Evolutionary conservation across 2,329 filamentous ascomycete species (phyloP).

Genomic region (Meredithiella fracta): DNA sequence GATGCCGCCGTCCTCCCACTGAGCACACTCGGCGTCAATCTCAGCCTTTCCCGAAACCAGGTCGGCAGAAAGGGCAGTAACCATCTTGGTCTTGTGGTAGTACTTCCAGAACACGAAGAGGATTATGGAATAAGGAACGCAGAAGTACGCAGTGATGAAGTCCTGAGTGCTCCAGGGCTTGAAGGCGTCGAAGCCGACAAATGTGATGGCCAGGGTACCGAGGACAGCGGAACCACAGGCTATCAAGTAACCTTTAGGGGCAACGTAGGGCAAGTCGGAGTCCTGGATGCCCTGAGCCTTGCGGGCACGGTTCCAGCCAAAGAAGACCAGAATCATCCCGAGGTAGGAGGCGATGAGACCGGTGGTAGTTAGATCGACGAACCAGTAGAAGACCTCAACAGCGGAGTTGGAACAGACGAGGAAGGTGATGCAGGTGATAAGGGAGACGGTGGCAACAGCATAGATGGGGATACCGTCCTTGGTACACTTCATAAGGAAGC

Average conservation of each 20-base stretch:
- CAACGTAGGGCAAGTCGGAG: slow-evolving; percentile 33
- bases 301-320: slow-evolving; percentile 35
- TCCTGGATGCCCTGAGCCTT: slow-evolving; percentile 33
- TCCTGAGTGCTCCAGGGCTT: slow-evolving; percentile 29
- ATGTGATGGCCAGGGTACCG: slow-evolving; percentile 32
- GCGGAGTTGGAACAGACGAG: slow-evolving; percentile 33
- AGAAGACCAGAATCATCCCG: slow-evolving; percentile 31
- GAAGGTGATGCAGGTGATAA: slow-evolving; percentile 37
- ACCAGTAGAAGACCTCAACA: slow-evolving; percentile 34
- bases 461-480: slow-evolving; percentile 44
- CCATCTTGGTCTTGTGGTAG: slow-evolving; percentile 40
- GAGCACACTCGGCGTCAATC: slow-evolving; percentile 38
- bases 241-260: slow-evolving; percentile 21
- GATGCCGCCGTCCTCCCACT: slow-evolving; percentile 30
- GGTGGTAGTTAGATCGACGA: slow-evolving; percentile 40
- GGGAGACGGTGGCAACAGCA: slow-evolving; percentile 36
- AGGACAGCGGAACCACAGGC: slow-evolving; percentile 24
- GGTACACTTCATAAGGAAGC: slow-evolving; percentile 40
- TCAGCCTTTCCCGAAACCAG: slow-evolving; percentile 46
- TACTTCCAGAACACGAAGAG: slow-evolving; percentile 54
- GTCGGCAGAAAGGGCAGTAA: slow-evolving; percentile 41
- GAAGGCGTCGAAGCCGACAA: slow-evolving; percentile 41
- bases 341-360: slow-evolving; percentile 47
- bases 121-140: slow-evolving; percentile 32
- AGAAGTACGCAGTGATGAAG: slow-evolving; percentile 35